These are phyloP conservation scores for Coemansia sp. DNA, from an alignment of 192 early-diverging fungal genomes.

Conservation along the genomic window DNA sequence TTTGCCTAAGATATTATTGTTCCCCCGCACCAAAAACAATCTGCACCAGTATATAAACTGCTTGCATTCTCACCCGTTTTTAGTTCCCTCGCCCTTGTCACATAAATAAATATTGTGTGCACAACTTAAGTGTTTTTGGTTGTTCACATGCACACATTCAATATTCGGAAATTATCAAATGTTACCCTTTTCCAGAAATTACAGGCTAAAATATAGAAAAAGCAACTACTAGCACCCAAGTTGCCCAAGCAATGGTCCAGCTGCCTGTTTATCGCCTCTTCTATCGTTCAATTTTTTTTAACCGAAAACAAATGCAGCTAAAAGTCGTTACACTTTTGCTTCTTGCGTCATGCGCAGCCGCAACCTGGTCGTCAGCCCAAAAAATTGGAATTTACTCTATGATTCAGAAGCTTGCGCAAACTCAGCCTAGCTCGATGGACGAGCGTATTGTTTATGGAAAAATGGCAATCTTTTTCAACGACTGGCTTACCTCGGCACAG, in stretches of 20 bases:
- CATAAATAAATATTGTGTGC: too few relatives aligned
- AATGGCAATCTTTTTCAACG: slow-evolving; percentile 27
- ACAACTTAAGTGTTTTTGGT: too few relatives aligned
- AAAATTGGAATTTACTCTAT: slow-evolving; percentile 34
- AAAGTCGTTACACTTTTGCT: slow-evolving; percentile 5
- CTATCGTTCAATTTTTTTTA: background rate
- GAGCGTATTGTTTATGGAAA: slow-evolving; percentile 36
- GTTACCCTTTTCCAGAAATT: too few relatives aligned
- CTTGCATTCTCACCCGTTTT: too few relatives aligned
- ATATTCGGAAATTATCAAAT: too few relatives aligned
- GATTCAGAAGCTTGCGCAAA: slow-evolving; percentile 21
- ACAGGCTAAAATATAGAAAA: background rate
- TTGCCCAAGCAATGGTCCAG: too few relatives aligned
- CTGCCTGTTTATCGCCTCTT: too few relatives aligned
- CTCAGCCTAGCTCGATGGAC: slow-evolving; percentile 19
- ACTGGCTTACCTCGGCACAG: slow-evolving; percentile 20
- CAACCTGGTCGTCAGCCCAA: slow-evolving; percentile 24
- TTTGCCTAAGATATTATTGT: too few relatives aligned
- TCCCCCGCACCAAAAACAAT: too few relatives aligned
- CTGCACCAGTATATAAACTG: too few relatives aligned
- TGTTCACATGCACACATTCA: too few relatives aligned
- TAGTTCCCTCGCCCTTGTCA: too few relatives aligned
- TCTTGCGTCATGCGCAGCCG: slow-evolving; percentile 4
- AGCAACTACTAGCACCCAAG: background rate
- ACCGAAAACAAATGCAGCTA: background rate